Percentiles rank a stretch among this genome's conserved stretches.
These are phyloP conservation scores for Cladosporium oxysporum DNA, from an alignment of 2,329 filamentous ascomycete species.

Conservation along the genomic window DNA sequence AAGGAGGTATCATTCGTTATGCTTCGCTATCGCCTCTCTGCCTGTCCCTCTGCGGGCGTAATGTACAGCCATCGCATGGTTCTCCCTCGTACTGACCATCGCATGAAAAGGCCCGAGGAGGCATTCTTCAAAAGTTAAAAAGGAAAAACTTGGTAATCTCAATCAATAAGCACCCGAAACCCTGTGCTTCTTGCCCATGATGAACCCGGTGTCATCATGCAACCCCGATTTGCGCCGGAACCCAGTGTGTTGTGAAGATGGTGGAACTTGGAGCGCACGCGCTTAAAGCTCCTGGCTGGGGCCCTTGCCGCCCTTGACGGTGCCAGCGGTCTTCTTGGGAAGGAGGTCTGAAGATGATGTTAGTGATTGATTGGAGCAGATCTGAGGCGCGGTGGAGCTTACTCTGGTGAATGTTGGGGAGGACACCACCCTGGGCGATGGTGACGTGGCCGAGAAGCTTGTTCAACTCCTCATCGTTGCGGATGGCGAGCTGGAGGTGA, in stretches of 20 bases:
- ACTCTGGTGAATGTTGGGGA: slow-evolving; percentile 98
- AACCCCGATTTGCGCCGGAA: slow-evolving; percentile 36
- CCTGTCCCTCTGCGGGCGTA: slow-evolving; percentile 19
- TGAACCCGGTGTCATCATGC: slow-evolving; percentile 39
- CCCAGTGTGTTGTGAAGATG: slow-evolving; percentile 26
- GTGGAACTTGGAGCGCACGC: slow-evolving; percentile 24
- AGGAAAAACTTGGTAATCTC: slow-evolving; percentile 17
- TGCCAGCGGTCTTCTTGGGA: slow-evolving; percentile 85
- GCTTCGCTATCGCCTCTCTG: slow-evolving; percentile 19
- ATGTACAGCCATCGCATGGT: slow-evolving; percentile 19
- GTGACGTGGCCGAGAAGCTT: slow-evolving; percentile 95
- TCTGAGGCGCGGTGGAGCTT: slow-evolving; percentile 45
- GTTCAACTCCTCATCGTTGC: slow-evolving; percentile 99
- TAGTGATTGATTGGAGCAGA: slow-evolving; percentile 35
- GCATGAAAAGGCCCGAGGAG: slow-evolving; percentile 21
- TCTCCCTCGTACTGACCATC: slow-evolving; percentile 17
- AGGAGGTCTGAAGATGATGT: slow-evolving; percentile 73
- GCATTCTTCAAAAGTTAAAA: slow-evolving; percentile 19
- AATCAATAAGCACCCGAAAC: slow-evolving; percentile 22
- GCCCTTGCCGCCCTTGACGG: slow-evolving; percentile 75
- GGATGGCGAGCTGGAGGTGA: slow-evolving; percentile 98
- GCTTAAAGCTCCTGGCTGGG: slow-evolving; percentile 92
- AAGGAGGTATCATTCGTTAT: slow-evolving; percentile 22
- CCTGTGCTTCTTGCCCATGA: slow-evolving; percentile 26
- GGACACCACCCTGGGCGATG: slow-evolving; percentile 94